Percentiles rank a stretch among this genome's conserved stretches.
Evolutionary conservation across 805 yeast species (phyloP).

Genomic region (Candida germanica): DNA sequence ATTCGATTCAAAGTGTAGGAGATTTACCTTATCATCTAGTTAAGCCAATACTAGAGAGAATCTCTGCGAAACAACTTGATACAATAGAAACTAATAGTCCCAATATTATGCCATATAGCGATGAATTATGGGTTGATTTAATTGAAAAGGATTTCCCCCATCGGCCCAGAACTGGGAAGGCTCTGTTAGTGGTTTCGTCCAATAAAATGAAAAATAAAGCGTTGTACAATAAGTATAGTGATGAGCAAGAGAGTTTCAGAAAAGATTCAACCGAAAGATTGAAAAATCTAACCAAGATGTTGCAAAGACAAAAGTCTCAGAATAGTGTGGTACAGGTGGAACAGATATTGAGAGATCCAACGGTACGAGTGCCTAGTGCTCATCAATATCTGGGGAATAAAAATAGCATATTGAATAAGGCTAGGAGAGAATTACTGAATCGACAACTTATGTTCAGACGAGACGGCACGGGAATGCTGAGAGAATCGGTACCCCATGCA

Average conservation of each 20-base stretch:
- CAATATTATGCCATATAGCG: conserved; percentile 39
- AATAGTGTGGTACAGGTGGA: conserved; percentile 37
- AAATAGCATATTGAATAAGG: conserved; percentile 30
- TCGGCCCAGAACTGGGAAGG: conserved; percentile 28
- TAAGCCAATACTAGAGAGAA: conserved; percentile 43
- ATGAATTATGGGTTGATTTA: conserved; percentile 45
- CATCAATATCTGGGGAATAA: conserved; percentile 11
- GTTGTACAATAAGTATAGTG: conserved; percentile 36
- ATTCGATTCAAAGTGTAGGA: conserved; percentile 23
- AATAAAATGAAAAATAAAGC: conserved; percentile 32
- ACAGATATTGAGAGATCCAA: conserved; percentile 28
- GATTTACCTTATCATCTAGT: conserved; percentile 43
- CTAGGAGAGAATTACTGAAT: conserved; percentile 32
- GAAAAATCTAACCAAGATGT: conserved; percentile 37
- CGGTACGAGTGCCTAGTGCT: conserved; percentile 14
- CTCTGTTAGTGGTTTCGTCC: background rate
- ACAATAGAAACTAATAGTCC: conserved; percentile 42
- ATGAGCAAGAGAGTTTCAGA: conserved; percentile 43
- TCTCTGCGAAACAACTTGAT: conserved; percentile 43
- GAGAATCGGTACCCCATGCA: background rate
- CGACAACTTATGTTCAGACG: conserved; percentile 34
- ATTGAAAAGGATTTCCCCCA: conserved; percentile 47
- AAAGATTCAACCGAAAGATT: conserved; percentile 44
- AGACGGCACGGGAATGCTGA: too few species aligned
- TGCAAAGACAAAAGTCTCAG: conserved; percentile 38